These are phyloP conservation scores for Yamadazyma scolyti DNA, from an alignment of 805 yeast species.

Conservation along the genomic window DNA sequence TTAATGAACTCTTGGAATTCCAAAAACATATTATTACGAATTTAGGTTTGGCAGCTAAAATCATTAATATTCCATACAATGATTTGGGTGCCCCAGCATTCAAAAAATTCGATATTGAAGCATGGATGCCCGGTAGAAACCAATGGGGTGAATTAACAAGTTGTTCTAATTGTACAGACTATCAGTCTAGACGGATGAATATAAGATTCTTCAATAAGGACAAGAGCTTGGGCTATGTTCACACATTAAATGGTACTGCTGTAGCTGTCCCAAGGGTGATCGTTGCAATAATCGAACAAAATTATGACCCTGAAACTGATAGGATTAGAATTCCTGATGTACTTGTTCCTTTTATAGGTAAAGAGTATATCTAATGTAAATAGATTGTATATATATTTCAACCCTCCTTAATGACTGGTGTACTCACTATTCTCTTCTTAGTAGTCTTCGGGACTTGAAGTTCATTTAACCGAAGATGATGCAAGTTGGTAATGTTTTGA, in stretches of 20 bases:
- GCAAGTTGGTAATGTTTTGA: constrained; percentile 8
- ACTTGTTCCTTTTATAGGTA: constrained; percentile 67
- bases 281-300: constrained; percentile 84
- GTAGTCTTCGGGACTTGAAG: constrained; percentile 2
- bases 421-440: constrained; percentile 25
- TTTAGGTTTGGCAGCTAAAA: constrained; percentile 76
- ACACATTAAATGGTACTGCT: constrained; percentile 93
- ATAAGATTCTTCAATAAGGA: constrained; percentile 48
- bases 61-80: constrained; percentile 82
- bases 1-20: constrained; percentile 57
- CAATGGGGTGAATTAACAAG: constrained; percentile 91
- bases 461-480: constrained; percentile 8
- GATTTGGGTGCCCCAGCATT: constrained; percentile 94
- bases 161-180: constrained; percentile 88
- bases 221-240: constrained; percentile 49
- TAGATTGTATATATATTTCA: constrained; percentile 1
- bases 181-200: constrained; percentile 79
- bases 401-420: constrained; percentile 14
- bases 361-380: constrained; percentile 24
- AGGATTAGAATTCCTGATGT: constrained; percentile 64
- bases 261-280: constrained; percentile 92
- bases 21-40: constrained; percentile 63
- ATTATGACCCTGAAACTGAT: constrained; percentile 57
- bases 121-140: constrained; percentile 97
- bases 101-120: constrained; percentile 90